phyloP scores from a whole-genome alignment of 2,329 filamentous ascomycete genomes.

The Tolypocladium ovalisporum region DNA sequence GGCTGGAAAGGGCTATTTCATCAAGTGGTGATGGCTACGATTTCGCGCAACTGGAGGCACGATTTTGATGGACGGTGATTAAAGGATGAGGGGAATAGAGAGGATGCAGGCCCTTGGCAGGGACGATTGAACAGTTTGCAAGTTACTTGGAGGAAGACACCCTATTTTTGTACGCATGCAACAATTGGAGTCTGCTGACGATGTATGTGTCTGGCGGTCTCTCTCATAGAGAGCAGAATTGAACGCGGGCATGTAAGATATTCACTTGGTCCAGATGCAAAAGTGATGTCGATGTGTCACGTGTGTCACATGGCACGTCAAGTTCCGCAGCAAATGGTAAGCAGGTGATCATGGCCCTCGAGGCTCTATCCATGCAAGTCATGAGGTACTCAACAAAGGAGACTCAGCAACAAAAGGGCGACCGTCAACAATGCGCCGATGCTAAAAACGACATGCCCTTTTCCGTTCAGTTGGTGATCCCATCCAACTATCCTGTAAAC shows the following conservation, averaged over 20 bases:
- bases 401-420: constrained; percentile 1
- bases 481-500: constrained; percentile 7
- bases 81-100: neutral
- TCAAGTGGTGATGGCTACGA: neutral
- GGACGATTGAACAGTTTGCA: neutral
- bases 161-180: neutral
- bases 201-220: neutral
- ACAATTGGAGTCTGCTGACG: neutral
- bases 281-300: neutral
- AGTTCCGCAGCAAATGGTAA: neutral
- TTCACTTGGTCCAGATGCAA: neutral
- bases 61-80: neutral
- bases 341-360: constrained; percentile 6
- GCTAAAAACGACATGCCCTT: constrained; percentile 6
- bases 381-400: constrained; percentile 8
- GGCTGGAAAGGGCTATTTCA: constrained; percentile 1
- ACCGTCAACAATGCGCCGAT: constrained; percentile 8
- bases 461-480: neutral
- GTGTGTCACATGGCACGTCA: neutral
- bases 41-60: neutral
- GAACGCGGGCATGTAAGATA: neutral
- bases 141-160: neutral
- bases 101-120: too few species aligned
- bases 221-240: neutral
- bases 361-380: constrained; percentile 14